These are phyloP conservation scores for Trichoderma erinaceum DNA, from an alignment of 495 filamentous ascomycete species.

Conservation along the genomic window DNA sequence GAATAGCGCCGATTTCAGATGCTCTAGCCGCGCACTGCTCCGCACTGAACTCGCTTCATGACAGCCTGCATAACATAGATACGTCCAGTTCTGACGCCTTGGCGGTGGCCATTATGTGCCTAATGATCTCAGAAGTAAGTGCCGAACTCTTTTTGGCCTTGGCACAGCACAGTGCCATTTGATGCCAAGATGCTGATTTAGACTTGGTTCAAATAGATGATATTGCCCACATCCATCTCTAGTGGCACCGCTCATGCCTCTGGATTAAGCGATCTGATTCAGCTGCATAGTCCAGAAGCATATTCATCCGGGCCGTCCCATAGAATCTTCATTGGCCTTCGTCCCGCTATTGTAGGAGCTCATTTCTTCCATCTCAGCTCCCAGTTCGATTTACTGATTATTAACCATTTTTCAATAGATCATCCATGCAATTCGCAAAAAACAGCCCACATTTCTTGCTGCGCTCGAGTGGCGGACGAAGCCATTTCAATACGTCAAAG, in stretches of 20 bases:
- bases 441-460: constrained; percentile 26
- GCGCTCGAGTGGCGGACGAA: constrained; percentile 24
- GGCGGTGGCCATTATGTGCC: constrained; percentile 34
- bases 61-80: constrained; percentile 20
- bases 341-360: constrained; percentile 28
- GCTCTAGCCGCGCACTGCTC: constrained; percentile 24
- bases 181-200: not conserved
- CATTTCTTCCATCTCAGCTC: not conserved
- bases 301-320: constrained; percentile 27
- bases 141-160: not conserved
- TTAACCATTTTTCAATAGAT: constrained; percentile 14
- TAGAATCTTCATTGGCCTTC: constrained; percentile 32
- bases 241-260: constrained; percentile 28
- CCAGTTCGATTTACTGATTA: not conserved
- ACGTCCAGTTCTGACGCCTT: constrained; percentile 19
- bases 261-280: constrained; percentile 27
- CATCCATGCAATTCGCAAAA: constrained; percentile 19
- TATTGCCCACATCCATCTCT: constrained; percentile 24
- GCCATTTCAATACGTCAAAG: constrained; percentile 26
- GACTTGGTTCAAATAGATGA: constrained; percentile 22
- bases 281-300: constrained; percentile 23
- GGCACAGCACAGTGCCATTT: not conserved
- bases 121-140: constrained; percentile 28
- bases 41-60: constrained; percentile 27
- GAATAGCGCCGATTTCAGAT: constrained; percentile 15